Percentiles rank a stretch among this genome's conserved stretches.
Conservation (phyloP, 2,329 filamentous ascomycete species). For the Pseudogymnoascus sp. region DNA sequence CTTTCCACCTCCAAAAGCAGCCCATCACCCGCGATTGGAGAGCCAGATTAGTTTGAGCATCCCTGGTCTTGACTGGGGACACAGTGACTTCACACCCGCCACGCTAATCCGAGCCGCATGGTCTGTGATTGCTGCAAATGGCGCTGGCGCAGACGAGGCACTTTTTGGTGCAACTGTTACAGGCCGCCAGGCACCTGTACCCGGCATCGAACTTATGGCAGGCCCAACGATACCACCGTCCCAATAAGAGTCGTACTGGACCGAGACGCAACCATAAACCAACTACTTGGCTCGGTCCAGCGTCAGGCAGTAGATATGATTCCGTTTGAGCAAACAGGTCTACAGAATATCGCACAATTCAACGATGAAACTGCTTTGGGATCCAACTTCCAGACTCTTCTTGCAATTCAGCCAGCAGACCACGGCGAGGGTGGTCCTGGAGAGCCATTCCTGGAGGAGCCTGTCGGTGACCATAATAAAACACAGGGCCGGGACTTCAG, state of each 20-base stretch:
- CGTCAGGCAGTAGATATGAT: conserved; percentile 38
- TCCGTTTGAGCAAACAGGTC: conserved; percentile 40
- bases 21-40: not conserved
- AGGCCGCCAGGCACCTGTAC: conserved; percentile 31
- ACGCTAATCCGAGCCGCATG: conserved; percentile 34
- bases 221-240: conserved; percentile 37
- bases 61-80: not conserved
- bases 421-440: not conserved
- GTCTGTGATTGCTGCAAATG: conserved; percentile 31
- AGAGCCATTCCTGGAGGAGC: not conserved
- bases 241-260: conserved; percentile 29
- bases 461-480: not conserved
- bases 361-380: conserved; percentile 12
- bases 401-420: conserved; percentile 18
- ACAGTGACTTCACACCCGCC: conserved; percentile 14
- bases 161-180: conserved; percentile 36
- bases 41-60: not conserved
- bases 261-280: not conserved
- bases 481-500: not conserved
- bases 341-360: conserved; percentile 18
- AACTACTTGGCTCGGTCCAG: conserved; percentile 2
- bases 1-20: not conserved
- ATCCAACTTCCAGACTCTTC: conserved; percentile 19
- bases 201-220: conserved; percentile 34
- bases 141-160: conserved; percentile 31